These are phyloP conservation scores for Stenogyne calaminthoides DNA, from an alignment of 305 asterid genomes.

Conservation along the genomic window DNA sequence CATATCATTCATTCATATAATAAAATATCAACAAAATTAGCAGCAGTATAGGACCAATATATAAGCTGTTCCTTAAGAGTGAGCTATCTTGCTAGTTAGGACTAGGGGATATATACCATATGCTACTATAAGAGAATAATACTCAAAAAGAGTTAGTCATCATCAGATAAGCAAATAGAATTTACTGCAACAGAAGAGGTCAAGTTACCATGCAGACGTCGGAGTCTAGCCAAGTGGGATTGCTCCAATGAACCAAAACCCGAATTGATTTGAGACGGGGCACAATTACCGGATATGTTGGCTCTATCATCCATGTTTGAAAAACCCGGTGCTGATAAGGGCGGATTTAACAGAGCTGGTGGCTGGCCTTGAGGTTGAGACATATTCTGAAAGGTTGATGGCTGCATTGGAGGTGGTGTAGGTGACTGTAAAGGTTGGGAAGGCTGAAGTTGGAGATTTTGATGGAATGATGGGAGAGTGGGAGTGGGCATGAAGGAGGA, in stretches of 20 bases:
- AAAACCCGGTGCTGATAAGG: constrained; percentile 23
- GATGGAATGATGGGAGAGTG: neutral
- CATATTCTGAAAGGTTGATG: constrained; percentile 18
- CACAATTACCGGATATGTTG: neutral
- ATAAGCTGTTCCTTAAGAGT: neutral
- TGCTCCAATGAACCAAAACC: constrained; percentile 6
- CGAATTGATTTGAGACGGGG: constrained; percentile 24
- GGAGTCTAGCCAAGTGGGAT: constrained; percentile 15
- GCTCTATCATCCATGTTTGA: constrained; percentile 37
- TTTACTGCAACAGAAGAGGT: constrained; percentile 9
- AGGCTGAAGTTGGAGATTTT: constrained; percentile 6
- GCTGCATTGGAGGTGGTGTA: neutral
- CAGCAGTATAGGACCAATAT: neutral
- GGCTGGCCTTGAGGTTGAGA: constrained; percentile 10
- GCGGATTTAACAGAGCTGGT: neutral
- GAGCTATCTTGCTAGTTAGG: constrained; percentile 1
- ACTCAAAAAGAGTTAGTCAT: constrained; percentile 22
- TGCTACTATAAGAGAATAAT: neutral
- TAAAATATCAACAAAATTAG: neutral
- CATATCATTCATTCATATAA: neutral
- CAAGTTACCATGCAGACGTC: constrained; percentile 21
- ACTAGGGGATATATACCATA: neutral
- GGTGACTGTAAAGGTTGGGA: constrained; percentile 15
- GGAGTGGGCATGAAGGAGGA: neutral
- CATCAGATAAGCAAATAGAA: constrained; percentile 40